These are phyloP conservation scores for Globisporangium echinulatum DNA, from an alignment of 352 stramenopile genomes.

Conservation along the genomic window DNA sequence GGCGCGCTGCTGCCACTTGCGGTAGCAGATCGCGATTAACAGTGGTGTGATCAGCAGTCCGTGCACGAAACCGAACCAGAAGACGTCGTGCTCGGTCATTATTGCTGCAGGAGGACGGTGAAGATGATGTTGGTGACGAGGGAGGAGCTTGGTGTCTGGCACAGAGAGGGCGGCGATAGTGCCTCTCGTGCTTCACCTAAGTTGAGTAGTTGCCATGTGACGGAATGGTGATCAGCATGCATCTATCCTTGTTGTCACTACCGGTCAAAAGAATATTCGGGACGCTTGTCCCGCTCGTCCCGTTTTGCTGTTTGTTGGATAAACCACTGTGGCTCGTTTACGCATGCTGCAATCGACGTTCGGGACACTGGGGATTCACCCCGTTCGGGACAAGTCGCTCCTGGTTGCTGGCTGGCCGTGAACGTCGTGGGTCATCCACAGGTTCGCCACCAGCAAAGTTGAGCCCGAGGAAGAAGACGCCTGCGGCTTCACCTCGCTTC, in stretches of 20 bases:
- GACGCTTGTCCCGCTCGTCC: no score
- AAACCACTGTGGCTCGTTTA: no score
- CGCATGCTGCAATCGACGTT: neutral
- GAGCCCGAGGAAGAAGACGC: constrained; percentile 9
- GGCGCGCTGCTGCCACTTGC: constrained; percentile 29
- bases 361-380: neutral
- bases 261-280: no score
- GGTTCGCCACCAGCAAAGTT: constrained; percentile 1
- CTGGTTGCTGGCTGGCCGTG: neutral
- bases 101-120: neutral
- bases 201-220: neutral
- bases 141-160: no score
- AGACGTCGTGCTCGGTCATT: constrained; percentile 9
- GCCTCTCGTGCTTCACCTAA: neutral
- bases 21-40: constrained; percentile 34
- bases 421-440: no score
- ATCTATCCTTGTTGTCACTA: neutral
- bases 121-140: no score
- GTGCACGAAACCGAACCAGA: constrained; percentile 48
- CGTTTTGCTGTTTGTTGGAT: no score
- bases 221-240: neutral
- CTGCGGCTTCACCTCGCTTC: neutral
- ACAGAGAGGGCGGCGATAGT: neutral
- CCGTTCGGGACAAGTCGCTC: constrained; percentile 1
- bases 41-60: constrained; percentile 41